Evolutionary conservation across 73 alveolate species (phyloP).

Genomic region (Diophrys appendiculata): DNA sequence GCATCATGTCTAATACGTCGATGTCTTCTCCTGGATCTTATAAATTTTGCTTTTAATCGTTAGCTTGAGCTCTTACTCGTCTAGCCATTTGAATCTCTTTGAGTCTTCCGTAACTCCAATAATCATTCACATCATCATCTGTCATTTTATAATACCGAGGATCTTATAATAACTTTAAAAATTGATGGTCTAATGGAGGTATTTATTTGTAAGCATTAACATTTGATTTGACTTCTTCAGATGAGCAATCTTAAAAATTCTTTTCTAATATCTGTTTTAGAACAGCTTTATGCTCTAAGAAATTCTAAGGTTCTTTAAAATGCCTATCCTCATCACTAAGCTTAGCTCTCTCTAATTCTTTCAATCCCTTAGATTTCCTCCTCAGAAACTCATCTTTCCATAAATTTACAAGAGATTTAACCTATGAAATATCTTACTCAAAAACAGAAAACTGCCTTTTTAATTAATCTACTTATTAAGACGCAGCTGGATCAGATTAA

Average conservation of each 20-base stretch:
- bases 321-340: background rate
- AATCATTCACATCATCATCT: background rate
- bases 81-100: background rate
- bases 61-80: background rate
- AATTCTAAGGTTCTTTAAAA: background rate
- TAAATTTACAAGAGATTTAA: constrained; percentile 46
- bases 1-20: background rate
- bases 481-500: too few relatives aligned
- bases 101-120: background rate
- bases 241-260: background rate
- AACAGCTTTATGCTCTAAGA: background rate
- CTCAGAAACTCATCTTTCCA: constrained; percentile 67
- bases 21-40: background rate
- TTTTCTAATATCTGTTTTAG: background rate
- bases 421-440: constrained; percentile 45
- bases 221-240: background rate
- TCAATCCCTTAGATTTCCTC: constrained; percentile 30
- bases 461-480: constrained; percentile 1
- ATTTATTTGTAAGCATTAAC: background rate
- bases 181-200: background rate
- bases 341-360: constrained; percentile 16
- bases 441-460: background rate
- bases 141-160: background rate
- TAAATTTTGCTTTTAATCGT: constrained; percentile 37
- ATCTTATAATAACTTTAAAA: background rate